Base-by-base conservation (phyloP, 2,329 filamentous ascomycete genomes). In the Aspergillus fijiensis region DNA sequence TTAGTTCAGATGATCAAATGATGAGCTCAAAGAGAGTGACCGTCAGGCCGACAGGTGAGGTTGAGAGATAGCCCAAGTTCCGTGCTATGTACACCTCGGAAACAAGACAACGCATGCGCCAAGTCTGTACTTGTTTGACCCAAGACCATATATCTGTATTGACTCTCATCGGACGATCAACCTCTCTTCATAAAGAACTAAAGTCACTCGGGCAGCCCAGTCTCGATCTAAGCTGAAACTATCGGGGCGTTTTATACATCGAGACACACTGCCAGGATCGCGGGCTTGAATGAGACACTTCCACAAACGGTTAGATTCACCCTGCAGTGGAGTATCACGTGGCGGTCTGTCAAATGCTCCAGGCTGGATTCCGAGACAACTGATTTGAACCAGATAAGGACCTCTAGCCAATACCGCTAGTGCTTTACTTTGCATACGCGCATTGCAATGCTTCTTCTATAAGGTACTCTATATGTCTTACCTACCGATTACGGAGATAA, bases 341-440 rank as follows among this genome's bases (percentile, higher is more conserved):
- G 60, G 6, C 2, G 7, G 9, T 35, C 2, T 45, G 50, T 49
- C 16, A 49, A 51, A 21, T n/a, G 47, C 33, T 35, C 33, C 47
- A 57, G 50, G 33, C n/a, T 33, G 51, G 35, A 49, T 60, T 63
- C 58, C 58, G 55, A 63, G 61, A 63, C 39, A 45, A 27, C 35
- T 48, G 51, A 49, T 52, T 31, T 21, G 49, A 19, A 21, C 27
- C 49, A 25, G 39, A 59, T 35, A 42, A n/a, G 16, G 48, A 50
- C 47, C 21, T 60, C 31, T 33, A 35, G 33, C 14, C 2, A 16
- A 35, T 16, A 35, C 33, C 54, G 4, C 31, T 21, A 48, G 59
- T 60, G n/a, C 42, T 14, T 39, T 11, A 4, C 27, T 19, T 19
- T 7, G 7, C 31, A 11, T n/a, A 10, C 42, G 21, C 12, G 42